A percentile compares a stretch with the other conserved stretches of the same genome.
Conservation (phyloP, 176 grass and related monocot species). For the Oryza nivara region DNA sequence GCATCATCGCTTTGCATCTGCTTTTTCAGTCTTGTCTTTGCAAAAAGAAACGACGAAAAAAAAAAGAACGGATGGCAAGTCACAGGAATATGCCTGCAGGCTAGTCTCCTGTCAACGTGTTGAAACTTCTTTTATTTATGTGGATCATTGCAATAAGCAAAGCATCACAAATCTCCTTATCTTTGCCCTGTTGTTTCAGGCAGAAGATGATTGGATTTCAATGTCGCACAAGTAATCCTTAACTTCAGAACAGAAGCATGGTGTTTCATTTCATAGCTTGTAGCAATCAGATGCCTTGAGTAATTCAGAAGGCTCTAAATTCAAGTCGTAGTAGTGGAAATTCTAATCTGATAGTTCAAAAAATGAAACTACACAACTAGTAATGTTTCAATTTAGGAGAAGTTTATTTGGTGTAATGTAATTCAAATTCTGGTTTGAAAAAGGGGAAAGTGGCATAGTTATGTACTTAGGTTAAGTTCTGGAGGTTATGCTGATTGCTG, state of each 20-base stretch:
- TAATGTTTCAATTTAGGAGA: too few relatives aligned
- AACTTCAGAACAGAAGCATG: conserved; percentile 19
- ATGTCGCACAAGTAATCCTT: conserved; percentile 37
- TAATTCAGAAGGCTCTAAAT: background rate
- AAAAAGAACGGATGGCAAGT: conserved; percentile 12
- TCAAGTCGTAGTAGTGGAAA: background rate
- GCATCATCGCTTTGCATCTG: background rate
- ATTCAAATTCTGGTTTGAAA: background rate
- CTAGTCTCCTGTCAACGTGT: background rate
- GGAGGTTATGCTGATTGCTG: background rate
- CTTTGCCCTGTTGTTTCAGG: background rate
- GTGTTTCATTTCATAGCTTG: background rate
- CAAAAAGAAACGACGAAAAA: conserved; percentile 9
- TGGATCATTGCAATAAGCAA: background rate
- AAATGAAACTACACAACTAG: background rate
- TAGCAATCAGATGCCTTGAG: conserved; percentile 34
- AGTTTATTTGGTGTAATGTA: background rate
- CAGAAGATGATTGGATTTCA: background rate
- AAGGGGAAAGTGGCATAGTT: background rate
- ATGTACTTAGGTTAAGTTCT: background rate
- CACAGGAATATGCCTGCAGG: conserved; percentile 16
- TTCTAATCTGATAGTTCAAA: background rate
- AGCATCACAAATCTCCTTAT: conserved; percentile 10
- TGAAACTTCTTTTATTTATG: background rate
- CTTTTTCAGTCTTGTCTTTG: conserved; percentile 28